Evolutionary conservation across 2,329 filamentous ascomycete genomes (phyloP).

Genomic region (Aspergillus persii): DNA sequence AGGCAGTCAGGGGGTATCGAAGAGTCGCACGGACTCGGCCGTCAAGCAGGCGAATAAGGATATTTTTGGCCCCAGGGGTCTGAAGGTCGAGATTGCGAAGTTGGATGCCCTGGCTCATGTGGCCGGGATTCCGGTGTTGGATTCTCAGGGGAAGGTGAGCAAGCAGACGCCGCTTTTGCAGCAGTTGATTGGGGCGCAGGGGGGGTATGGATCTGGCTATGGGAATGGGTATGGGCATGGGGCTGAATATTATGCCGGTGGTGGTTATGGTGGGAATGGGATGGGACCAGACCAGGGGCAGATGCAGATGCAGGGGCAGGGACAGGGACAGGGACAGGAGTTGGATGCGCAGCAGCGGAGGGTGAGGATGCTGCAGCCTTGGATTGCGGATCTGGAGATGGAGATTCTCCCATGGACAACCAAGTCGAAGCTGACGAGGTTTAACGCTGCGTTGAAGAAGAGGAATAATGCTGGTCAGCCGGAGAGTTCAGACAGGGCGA

Average conservation of each 20-base stretch:
- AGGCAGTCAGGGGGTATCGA: slow-evolving; percentile 2
- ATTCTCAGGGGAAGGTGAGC: slow-evolving; percentile 1
- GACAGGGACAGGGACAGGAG: background rate
- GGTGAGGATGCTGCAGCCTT: background rate
- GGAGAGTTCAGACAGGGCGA: background rate
- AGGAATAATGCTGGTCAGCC: background rate
- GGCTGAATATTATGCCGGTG: too few species aligned
- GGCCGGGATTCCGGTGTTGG: background rate
- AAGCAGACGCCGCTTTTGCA: background rate
- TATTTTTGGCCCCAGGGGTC: background rate
- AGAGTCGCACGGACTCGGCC: slow-evolving; percentile 1
- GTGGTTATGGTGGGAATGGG: too few species aligned
- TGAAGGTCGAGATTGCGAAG: slow-evolving; percentile 2
- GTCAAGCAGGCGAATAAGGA: background rate
- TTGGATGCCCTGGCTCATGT: slow-evolving; percentile 1
- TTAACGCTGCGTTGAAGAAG: slow-evolving; percentile 5
- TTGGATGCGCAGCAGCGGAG: background rate
- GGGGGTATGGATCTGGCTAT: background rate
- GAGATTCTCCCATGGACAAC: slow-evolving; percentile 1
- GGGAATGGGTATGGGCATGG: too few species aligned
- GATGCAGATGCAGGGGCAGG: too few species aligned
- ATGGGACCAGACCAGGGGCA: too few species aligned
- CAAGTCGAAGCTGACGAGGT: slow-evolving; percentile 2
- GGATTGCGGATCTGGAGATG: background rate
- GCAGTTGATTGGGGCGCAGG: background rate